These are phyloP conservation scores for Trichoderma guizhouense DNA, from an alignment of 2,329 filamentous ascomycete species.

Conservation along the genomic window DNA sequence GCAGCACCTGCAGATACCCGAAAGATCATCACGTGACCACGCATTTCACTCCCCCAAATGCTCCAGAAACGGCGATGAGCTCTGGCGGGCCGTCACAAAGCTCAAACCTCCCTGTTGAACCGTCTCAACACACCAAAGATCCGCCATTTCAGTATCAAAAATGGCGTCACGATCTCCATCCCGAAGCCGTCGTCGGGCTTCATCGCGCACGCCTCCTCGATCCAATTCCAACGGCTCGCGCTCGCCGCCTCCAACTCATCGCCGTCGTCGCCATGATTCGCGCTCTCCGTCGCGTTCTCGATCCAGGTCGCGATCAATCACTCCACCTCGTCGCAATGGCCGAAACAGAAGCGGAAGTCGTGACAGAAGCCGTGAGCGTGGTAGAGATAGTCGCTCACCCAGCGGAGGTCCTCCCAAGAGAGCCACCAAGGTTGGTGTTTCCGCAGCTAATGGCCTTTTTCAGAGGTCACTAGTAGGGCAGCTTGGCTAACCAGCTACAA, in stretches of 20 bases:
- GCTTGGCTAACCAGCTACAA: not conserved
- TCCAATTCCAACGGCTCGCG: constrained; percentile 36
- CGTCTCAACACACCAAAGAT: not conserved
- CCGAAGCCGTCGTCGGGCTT: constrained; percentile 33
- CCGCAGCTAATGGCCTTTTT: not conserved
- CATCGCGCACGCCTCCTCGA: constrained; percentile 34
- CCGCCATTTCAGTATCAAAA: not conserved
- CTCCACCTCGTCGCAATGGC: constrained; percentile 33
- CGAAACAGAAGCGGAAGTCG: constrained; percentile 29
- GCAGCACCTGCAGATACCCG: not conserved
- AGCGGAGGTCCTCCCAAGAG: constrained; percentile 38
- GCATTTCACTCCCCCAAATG: not conserved
- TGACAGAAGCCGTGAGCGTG: constrained; percentile 35
- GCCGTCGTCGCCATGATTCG: constrained; percentile 34
- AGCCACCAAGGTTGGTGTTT: constrained; percentile 52
- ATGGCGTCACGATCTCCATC: constrained; percentile 34
- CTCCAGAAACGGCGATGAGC: constrained; percentile 8
- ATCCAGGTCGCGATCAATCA: constrained; percentile 30
- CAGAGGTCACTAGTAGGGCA: not conserved
- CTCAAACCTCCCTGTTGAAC: not conserved
- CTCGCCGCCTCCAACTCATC: constrained; percentile 25
- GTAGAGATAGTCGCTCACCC: constrained; percentile 35
- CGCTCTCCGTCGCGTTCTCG: constrained; percentile 27
- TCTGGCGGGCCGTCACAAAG: not conserved
- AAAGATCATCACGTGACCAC: constrained; percentile 15